A percentile compares a stretch with the other conserved stretches of the same genome.
Conservation (phyloP, 1,284 basidiomycete genomes). For the Austroboletus novae-zelandiae region DNA sequence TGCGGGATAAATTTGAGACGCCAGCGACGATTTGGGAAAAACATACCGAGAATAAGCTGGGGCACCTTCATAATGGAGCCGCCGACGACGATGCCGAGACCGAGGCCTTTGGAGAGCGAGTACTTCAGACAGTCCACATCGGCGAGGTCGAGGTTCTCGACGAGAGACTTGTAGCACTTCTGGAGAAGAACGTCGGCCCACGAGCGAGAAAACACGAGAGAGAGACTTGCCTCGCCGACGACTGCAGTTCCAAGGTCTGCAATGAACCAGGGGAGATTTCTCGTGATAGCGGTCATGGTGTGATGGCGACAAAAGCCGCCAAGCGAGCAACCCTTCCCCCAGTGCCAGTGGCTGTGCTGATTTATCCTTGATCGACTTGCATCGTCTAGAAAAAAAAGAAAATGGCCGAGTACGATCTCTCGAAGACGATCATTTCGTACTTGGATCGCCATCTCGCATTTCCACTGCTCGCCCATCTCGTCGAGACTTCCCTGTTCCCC, state of each 20-base stretch:
- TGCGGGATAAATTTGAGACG: slow-evolving; percentile 7
- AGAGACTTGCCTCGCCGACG: slow-evolving; percentile 67
- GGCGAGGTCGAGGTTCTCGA: slow-evolving; percentile 86
- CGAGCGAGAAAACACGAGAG: background rate
- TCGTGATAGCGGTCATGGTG: slow-evolving; percentile 66
- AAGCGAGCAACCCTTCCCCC: slow-evolving; percentile 5
- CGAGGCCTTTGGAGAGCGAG: slow-evolving; percentile 88
- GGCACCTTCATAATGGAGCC: slow-evolving; percentile 96
- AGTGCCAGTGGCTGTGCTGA: slow-evolving; percentile 24
- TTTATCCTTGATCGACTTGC: slow-evolving; percentile 9
- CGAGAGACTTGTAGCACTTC: slow-evolving; percentile 89
- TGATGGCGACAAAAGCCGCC: background rate
- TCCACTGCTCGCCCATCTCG: slow-evolving; percentile 87
- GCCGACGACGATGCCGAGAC: slow-evolving; percentile 89
- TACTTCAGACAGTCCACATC: slow-evolving; percentile 88
- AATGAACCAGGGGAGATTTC: slow-evolving; percentile 79
- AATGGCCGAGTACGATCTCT: slow-evolving; percentile 87
- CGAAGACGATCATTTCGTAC: slow-evolving; percentile 89
- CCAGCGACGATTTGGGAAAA: background rate
- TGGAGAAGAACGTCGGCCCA: slow-evolving; percentile 29
- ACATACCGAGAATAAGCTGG: slow-evolving; percentile 75
- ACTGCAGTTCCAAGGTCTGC: slow-evolving; percentile 78
- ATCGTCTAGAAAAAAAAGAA: slow-evolving; percentile 21
- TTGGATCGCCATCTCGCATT: slow-evolving; percentile 94
- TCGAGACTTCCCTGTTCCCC: slow-evolving; percentile 70